These are phyloP conservation scores for Picochlorum costavermella DNA, from an alignment of 139 green algal genomes.

Conservation along the genomic window DNA sequence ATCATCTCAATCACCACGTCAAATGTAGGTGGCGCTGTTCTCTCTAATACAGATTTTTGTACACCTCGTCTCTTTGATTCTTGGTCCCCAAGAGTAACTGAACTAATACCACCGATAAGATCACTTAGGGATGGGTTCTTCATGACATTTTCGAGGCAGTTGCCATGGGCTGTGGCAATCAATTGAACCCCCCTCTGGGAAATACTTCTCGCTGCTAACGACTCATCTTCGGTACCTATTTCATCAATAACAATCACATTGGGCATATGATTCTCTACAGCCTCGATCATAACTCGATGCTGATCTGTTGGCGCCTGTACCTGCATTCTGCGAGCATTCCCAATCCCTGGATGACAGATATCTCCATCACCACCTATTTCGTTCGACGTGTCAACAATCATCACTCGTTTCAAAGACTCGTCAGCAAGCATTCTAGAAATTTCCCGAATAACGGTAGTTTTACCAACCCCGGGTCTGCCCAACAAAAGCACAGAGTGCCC, in stretches of 20 bases:
- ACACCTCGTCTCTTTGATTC: conserved; percentile 31
- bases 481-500: conserved; percentile 21
- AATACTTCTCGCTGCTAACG: conserved; percentile 59
- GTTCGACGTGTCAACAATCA: conserved; percentile 90
- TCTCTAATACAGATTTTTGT: conserved; percentile 12
- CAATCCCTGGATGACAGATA: conserved; percentile 61
- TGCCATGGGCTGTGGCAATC: conserved; percentile 69
- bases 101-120: conserved; percentile 48
- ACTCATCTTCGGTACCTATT: conserved; percentile 64
- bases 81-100: conserved; percentile 63
- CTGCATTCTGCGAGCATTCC: conserved; percentile 51
- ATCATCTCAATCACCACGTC: conserved; percentile 13
- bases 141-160: conserved; percentile 51
- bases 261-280: conserved; percentile 86
- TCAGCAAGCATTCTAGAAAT: conserved; percentile 56
- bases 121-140: conserved; percentile 77
- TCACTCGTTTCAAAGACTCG: conserved; percentile 37
- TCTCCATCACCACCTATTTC: conserved; percentile 88
- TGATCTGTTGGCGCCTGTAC: conserved; percentile 34
- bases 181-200: conserved; percentile 73
- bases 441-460: conserved; percentile 79
- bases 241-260: conserved; percentile 74
- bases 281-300: conserved; percentile 66
- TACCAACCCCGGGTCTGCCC: conserved; percentile 57
- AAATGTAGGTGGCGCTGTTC: conserved; percentile 9